Evolutionary conservation across 768 basidiomycete genomes (phyloP), one percentile per base, ranked within the genome.

Genomic region (Trametes cingulata): DNA sequence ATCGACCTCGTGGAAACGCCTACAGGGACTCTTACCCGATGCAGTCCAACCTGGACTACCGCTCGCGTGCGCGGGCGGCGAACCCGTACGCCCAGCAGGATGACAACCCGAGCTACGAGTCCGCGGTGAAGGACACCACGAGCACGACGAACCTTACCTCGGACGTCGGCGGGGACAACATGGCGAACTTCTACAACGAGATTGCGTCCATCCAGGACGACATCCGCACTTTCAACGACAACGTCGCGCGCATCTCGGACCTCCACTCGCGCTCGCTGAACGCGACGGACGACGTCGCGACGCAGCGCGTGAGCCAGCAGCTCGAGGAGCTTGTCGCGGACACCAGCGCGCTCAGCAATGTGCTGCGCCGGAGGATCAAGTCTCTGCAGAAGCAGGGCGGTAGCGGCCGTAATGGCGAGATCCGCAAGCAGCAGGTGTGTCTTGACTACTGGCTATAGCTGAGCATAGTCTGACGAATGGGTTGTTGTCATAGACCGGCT

Each of bases 111-210:
- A 90, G 90, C 69, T 88, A 90, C 71, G 90, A 91, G 87, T 77
- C 85, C 14, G 83, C 84, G 35, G 86, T 87, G 53, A 82, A 77
- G 65, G 53, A 48, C 47, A 42, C 27, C 8, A 83, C 84, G 65
- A 86, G 82, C 73, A 78, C 80, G 52, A 76, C 81, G 33, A 79
- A 82, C 68, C 71, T 83, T 20, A 63, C 63, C 41, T 46, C 51
- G 27, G 50, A 64, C 40, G 66, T 56, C 15, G 73, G 69, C 25
- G 79, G 75, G 25, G 87, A 88, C 71, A 70, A 70, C 60, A 90
- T 90, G 88, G 72, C 81, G 2, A 75, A 79, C 12, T 92, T 93
- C 73, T 92, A 91, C 70, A 76, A 80, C 42, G 91, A 93, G 84
- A 79, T 81, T 43, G 71, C 80, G 35, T 73, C 80, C 51, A 76